These are phyloP conservation scores for Pythium angustatum DNA, from an alignment of 352 stramenopile genomes.

Conservation along the genomic window DNA sequence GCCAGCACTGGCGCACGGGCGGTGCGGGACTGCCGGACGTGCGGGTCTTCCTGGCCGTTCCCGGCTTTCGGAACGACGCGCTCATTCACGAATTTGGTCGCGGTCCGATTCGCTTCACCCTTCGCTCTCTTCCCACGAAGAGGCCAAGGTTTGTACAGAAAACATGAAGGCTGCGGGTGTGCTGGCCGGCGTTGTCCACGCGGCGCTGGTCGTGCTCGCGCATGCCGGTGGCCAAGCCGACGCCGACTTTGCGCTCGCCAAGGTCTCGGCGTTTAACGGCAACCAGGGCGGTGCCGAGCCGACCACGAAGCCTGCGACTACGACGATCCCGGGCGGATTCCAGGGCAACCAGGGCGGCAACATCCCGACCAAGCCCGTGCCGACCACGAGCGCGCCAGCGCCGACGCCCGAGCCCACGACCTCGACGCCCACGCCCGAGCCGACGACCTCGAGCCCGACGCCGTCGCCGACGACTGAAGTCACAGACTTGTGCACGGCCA, in stretches of 20 bases:
- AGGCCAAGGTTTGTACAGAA: constrained; percentile 1
- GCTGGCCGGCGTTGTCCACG: constrained; percentile 8
- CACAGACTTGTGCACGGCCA: neutral
- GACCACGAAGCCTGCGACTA: neutral
- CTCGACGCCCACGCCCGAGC: constrained; percentile 1
- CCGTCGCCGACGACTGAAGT: constrained; percentile 3
- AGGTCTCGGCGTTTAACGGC: neutral
- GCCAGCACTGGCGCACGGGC: no score
- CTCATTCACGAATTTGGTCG: constrained; percentile 21
- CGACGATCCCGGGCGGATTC: constrained; percentile 1
- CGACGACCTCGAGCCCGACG: constrained; percentile 7
- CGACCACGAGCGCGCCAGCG: neutral
- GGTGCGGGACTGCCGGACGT: constrained; percentile 1
- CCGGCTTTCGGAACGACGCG: no score
- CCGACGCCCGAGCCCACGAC: constrained; percentile 4
- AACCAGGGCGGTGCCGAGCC: constrained; percentile 1
- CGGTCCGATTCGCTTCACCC: neutral
- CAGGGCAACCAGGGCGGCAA: constrained; percentile 10
- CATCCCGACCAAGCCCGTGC: constrained; percentile 13
- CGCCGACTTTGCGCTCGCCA: constrained; percentile 8
- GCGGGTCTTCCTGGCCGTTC: no score
- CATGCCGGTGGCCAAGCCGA: neutral
- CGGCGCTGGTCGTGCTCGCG: constrained; percentile 14
- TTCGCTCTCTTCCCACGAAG: neutral
- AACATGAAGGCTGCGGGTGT: constrained; percentile 11